Evolutionary conservation across 2,329 filamentous ascomycete genomes (phyloP), one percentile per base, ranked within the genome.

Genomic region (Fusarium ambrosium): DNA sequence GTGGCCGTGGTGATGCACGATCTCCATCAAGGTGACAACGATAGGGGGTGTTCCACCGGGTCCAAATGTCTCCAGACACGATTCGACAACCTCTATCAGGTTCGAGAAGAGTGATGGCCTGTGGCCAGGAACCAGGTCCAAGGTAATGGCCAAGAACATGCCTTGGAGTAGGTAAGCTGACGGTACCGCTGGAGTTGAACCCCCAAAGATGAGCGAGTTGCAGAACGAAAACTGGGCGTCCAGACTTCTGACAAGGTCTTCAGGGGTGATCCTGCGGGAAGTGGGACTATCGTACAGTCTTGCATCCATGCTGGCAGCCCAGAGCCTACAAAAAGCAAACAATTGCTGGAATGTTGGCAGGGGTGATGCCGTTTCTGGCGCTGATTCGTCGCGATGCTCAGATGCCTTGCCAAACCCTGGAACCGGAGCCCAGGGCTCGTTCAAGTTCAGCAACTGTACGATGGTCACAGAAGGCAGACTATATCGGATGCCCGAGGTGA

Each of bases 261-360:
- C 79, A 13, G 81, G 74, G 9, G 66, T 72, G 14, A 72, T 69
- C 37, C 62, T 60, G 36, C 36, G 70, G 41, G 64, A 53, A 53
- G 62, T 63, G 59, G 39, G 69, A 66, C 61, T 66, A 60, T 70
- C 64, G 60, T 74, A 70, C 41, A 74, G 16, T 37, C 64, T 66
- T 34, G 72, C 64, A 63, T 75, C 71, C 74, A 79, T 74, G 62
- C 73, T 78, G 18, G 70, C 55, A 10, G 79, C 77, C 62, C 85
- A 79, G 10, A 83, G 79, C 66, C 80, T 81, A 62, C 83, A 80
- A 41, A 87, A 83, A 5, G 79, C 75, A 69, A 82, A 84, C 2
- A 87, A 76, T 69, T 86, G 85, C 65, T 84, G 85, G 66, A 87
- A 85, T 1, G 82, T 84, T 43, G 80, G 82, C n/a, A 85, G 66